Evolutionary conservation across 495 filamentous ascomycete species (phyloP).

Genomic region (Penicillium chermesinum): DNA sequence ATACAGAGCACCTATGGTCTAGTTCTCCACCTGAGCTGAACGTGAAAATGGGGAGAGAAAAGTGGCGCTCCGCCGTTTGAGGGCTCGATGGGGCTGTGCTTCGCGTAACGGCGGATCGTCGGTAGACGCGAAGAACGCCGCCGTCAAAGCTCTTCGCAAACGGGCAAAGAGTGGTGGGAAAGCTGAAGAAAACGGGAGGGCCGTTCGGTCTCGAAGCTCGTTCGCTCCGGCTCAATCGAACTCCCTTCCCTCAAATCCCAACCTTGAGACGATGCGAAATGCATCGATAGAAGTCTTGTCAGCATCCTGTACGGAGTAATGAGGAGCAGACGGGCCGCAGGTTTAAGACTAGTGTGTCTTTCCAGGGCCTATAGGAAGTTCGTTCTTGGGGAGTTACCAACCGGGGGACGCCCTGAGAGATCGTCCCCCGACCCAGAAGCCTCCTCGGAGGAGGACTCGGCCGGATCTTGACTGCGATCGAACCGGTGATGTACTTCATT

Average conservation of each 20-base stretch:
- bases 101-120: constrained; percentile 15
- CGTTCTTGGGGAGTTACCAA: too few species aligned
- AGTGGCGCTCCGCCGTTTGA: constrained; percentile 18
- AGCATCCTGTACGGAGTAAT: neutral
- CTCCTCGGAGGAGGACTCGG: constrained; percentile 9
- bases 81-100: constrained; percentile 12
- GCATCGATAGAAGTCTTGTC: too few species aligned
- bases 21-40: constrained; percentile 8
- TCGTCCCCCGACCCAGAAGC: constrained; percentile 9
- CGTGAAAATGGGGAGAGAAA: constrained; percentile 17
- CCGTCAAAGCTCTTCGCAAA: constrained; percentile 8
- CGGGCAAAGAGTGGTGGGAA: neutral
- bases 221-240: too few species aligned
- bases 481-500: neutral
- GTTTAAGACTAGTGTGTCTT: too few species aligned
- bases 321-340: neutral
- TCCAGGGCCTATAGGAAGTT: too few species aligned
- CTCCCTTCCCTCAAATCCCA: too few species aligned
- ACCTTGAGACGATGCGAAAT: too few species aligned
- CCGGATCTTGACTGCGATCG: constrained; percentile 11
- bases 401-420: neutral
- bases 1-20: too few species aligned
- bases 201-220: neutral
- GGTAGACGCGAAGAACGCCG: constrained; percentile 21
- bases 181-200: neutral